Evolutionary conservation across 2,329 filamentous ascomycete species (phyloP).

Genomic region (Ilyonectria robusta): DNA sequence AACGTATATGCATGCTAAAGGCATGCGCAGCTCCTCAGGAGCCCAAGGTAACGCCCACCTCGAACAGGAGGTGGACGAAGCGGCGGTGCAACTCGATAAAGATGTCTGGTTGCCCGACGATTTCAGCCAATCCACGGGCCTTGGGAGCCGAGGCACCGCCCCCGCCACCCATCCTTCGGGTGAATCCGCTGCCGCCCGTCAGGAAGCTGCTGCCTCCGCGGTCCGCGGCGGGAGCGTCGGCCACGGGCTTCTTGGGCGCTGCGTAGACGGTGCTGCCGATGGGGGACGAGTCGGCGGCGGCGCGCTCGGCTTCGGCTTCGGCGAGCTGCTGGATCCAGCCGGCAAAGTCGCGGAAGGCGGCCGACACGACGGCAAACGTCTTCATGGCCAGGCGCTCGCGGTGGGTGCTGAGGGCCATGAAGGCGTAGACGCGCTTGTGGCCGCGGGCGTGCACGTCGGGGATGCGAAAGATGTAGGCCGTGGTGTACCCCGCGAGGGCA

Average conservation of each 20-base stretch:
- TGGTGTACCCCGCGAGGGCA: constrained; percentile 75
- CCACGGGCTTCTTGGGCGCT: constrained; percentile 46
- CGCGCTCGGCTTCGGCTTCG: constrained; percentile 73
- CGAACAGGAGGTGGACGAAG: constrained; percentile 74
- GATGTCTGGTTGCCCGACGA: constrained; percentile 77
- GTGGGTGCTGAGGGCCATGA: constrained; percentile 76
- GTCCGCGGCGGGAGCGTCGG: constrained; percentile 52
- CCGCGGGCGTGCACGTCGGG: constrained; percentile 77
- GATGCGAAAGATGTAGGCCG: constrained; percentile 79
- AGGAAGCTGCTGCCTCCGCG: constrained; percentile 69
- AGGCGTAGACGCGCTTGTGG: constrained; percentile 78
- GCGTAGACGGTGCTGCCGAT: constrained; percentile 57
- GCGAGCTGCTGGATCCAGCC: constrained; percentile 76
- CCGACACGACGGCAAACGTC: constrained; percentile 73
- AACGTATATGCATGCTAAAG: constrained; percentile 47
- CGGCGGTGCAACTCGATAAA: constrained; percentile 76
- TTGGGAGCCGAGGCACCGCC: constrained; percentile 70
- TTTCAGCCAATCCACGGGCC: constrained; percentile 74
- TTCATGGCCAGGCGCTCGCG: constrained; percentile 77
- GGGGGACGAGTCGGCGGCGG: constrained; percentile 60
- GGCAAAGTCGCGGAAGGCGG: constrained; percentile 75
- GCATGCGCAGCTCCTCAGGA: constrained; percentile 55
- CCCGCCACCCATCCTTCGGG: constrained; percentile 70
- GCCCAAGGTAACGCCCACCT: constrained; percentile 69
- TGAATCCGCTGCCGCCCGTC: constrained; percentile 68